Base-by-base conservation (phyloP, 139 green algal genomes). In the Chara braunii region DNA sequence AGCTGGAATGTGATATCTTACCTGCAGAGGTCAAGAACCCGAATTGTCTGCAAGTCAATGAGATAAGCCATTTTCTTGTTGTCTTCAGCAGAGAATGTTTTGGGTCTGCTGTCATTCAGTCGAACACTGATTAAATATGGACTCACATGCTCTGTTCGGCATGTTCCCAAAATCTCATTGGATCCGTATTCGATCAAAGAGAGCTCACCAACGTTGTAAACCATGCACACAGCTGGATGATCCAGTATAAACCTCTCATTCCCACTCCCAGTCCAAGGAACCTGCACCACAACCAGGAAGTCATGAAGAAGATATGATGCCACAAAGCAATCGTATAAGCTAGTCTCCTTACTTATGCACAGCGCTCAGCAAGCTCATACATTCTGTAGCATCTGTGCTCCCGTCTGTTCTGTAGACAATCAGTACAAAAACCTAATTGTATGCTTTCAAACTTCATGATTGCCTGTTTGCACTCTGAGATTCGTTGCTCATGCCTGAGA, bases 31-130 rank as follows among this genome's bases (percentile, higher is more conserved):
- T 94, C 84, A 42, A 81, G 57, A 31, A 94, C 76, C 14, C 82
- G 78, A 9, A 89, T 77, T 8, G 86, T 94, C 34, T 90, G 80
- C 70, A 82, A 64, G 60, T 94, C 87, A 5, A 92, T 80, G 34
- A 94, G 78, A 74, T 89, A 90, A 2, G 84, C 85, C 23, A 94
- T 70, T 24, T 62, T 78, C 78, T 89, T 89, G 44, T 37, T 42
- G 60, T 36, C 31, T 50, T 14, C 40, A 11, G 50, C 22, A 11
- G n/a, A 11, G 40, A 18, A 18, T 8, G 6, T 48, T n/a, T 6
- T 14, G 32, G n/a, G 43, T 22, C 60, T 29, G 34, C 2, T 12
- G 48, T 69, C 68, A 37, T 83, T 70, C 22, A 85, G 64, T 23
- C 85, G 66, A 29, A 85, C 78, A 29, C 67, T 83, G 37, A 91